phyloP scores from a whole-genome alignment of 495 filamentous ascomycete species.

The Penicillium soppii region DNA sequence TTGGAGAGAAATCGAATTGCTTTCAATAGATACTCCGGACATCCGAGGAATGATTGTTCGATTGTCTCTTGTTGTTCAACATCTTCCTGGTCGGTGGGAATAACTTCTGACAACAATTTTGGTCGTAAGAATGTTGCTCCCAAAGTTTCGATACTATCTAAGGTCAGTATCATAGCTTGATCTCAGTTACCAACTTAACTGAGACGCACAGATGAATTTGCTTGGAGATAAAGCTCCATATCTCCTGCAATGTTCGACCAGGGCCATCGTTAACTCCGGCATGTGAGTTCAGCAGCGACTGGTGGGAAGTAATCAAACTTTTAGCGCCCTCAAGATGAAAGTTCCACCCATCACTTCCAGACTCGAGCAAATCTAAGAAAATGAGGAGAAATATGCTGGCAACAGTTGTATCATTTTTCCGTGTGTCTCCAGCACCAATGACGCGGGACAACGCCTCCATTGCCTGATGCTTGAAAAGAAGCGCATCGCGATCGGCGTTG shows the following conservation, averaged over 20 bases:
- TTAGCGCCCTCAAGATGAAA: conserved; percentile 49
- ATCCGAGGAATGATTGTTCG: conserved; percentile 42
- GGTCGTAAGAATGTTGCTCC: conserved; percentile 45
- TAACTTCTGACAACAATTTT: conserved; percentile 32
- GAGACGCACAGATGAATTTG: conserved; percentile 28
- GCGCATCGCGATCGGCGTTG: conserved; percentile 41
- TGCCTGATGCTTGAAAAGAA: conserved; percentile 50
- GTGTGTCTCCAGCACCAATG: conserved; percentile 11
- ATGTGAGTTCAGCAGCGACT: conserved; percentile 10
- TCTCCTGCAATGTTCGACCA: conserved; percentile 28
- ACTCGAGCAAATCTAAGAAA: conserved; percentile 51
- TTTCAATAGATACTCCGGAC: conserved; percentile 36
- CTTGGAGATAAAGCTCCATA: conserved; percentile 25
- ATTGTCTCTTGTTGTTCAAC: conserved; percentile 23
- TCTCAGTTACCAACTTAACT: neutral
- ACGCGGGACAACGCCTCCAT: conserved; percentile 42
- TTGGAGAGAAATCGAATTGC: conserved; percentile 33
- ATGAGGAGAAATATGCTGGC: conserved; percentile 52
- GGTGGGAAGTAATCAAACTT: conserved; percentile 35
- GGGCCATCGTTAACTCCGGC: conserved; percentile 16
- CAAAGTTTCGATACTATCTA: conserved; percentile 39
- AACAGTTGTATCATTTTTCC: conserved; percentile 32
- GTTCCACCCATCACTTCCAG: conserved; percentile 48
- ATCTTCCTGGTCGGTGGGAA: conserved; percentile 11
- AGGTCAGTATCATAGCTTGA: neutral